Evolutionary conservation across 768 basidiomycete genomes (phyloP).

Genomic region (Gloeophyllum trabeum): DNA sequence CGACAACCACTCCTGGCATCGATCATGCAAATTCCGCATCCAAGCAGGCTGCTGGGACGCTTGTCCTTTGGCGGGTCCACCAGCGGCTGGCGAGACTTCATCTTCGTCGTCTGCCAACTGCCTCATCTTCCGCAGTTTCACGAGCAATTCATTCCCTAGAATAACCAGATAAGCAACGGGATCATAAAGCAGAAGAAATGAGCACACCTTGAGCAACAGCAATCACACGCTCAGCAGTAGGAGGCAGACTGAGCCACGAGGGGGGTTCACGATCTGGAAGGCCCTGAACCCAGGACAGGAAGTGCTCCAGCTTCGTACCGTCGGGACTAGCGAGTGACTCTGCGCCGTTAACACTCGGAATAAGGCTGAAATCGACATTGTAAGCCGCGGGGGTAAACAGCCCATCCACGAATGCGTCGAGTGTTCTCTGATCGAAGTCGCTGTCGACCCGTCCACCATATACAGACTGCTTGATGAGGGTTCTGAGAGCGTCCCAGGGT

Average conservation of each 20-base stretch:
- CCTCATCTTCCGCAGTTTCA: slow-evolving; percentile 89
- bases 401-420: slow-evolving; percentile 87
- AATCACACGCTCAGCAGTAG: slow-evolving; percentile 86
- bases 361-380: slow-evolving; percentile 87
- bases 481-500: slow-evolving; percentile 93
- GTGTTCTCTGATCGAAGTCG: slow-evolving; percentile 86
- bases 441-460: slow-evolving; percentile 93
- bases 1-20: slow-evolving; percentile 76
- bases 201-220: slow-evolving; percentile 77
- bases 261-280: slow-evolving; percentile 92
- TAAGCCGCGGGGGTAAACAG: slow-evolving; percentile 85
- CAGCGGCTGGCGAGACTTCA: slow-evolving; percentile 31
- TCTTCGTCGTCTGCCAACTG: slow-evolving; percentile 83
- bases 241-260: slow-evolving; percentile 88
- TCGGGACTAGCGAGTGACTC: slow-evolving; percentile 69
- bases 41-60: slow-evolving; percentile 79
- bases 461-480: slow-evolving; percentile 89
- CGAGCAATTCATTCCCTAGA: slow-evolving; percentile 69
- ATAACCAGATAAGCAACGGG: neutral
- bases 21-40: slow-evolving; percentile 81
- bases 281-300: slow-evolving; percentile 79
- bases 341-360: slow-evolving; percentile 47
- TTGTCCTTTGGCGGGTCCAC: slow-evolving; percentile 52
- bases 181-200: neutral
- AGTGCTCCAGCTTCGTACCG: slow-evolving; percentile 87